A percentile compares a stretch with the other conserved stretches of the same genome.
Conservation (phyloP, 331 rosid genomes). For the Prunus yedoensis region DNA sequence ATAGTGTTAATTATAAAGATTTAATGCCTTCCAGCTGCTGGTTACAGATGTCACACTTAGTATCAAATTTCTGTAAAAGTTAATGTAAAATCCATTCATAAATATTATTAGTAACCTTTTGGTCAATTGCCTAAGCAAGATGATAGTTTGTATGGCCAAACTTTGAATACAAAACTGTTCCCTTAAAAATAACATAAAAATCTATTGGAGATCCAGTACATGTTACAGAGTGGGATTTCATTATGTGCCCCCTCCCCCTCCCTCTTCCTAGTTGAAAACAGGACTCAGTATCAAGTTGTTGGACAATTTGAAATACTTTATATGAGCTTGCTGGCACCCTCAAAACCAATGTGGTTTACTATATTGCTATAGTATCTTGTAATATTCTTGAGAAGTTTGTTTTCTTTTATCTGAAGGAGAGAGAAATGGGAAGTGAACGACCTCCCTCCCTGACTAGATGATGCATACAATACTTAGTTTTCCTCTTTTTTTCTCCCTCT, state of each 20-base stretch:
- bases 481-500: background rate
- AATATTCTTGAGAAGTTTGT: background rate
- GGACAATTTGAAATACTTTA: background rate
- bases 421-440: background rate
- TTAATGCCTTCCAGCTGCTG: background rate
- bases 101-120: background rate
- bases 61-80: background rate
- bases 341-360: background rate
- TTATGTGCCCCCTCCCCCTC: background rate
- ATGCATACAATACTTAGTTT: background rate
- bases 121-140: background rate
- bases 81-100: background rate
- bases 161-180: background rate
- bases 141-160: background rate
- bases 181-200: background rate
- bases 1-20: constrained; percentile 18
- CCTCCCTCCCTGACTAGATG: background rate
- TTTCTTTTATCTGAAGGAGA: background rate
- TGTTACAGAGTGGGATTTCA: background rate
- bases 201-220: background rate
- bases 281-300: background rate
- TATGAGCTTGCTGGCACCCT: background rate
- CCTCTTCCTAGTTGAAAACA: background rate
- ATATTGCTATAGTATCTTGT: background rate
- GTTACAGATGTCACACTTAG: background rate